phyloP scores from a whole-genome alignment of 139 green algal species.

The Tetradesmus obliquus region DNA sequence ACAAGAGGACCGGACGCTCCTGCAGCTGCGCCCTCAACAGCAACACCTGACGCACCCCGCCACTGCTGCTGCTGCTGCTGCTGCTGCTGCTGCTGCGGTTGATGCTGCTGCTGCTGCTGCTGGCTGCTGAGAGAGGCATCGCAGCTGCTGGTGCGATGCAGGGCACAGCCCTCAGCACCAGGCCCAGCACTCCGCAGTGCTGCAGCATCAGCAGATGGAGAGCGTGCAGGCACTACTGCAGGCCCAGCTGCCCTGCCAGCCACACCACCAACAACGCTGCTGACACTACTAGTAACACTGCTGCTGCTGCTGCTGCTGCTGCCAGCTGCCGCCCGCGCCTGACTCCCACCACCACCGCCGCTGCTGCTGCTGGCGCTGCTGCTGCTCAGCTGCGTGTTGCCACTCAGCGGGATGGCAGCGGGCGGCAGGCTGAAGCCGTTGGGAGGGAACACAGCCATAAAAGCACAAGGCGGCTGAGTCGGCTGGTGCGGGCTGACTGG shows the following conservation, averaged over 20 bases:
- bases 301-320: neutral
- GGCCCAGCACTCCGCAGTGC: neutral
- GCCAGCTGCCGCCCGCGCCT: neutral
- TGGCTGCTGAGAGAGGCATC: neutral
- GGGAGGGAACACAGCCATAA: conserved; percentile 36
- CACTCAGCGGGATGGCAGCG: conserved; percentile 3
- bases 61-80: conserved; percentile 3
- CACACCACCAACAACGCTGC: neutral
- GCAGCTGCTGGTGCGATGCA: neutral
- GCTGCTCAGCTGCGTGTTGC: neutral
- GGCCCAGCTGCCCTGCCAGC: neutral
- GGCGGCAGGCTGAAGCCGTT: conserved; percentile 37
- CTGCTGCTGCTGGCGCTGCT: conserved; percentile 22
- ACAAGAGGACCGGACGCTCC: neutral
- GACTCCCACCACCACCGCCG: neutral
- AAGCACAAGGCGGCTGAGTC: conserved; percentile 12
- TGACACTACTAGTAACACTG: neutral
- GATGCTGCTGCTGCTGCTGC: neutral
- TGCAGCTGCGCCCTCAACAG: neutral
- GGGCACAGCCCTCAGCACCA: neutral
- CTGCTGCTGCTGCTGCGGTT: neutral
- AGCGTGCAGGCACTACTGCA: neutral
- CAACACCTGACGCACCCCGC: neutral
- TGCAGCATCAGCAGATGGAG: neutral
- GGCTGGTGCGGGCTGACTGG: conserved; percentile 20